phyloP scores from a whole-genome alignment of 441 rosid genomes.

The Bocquillonia castaneifolia region DNA sequence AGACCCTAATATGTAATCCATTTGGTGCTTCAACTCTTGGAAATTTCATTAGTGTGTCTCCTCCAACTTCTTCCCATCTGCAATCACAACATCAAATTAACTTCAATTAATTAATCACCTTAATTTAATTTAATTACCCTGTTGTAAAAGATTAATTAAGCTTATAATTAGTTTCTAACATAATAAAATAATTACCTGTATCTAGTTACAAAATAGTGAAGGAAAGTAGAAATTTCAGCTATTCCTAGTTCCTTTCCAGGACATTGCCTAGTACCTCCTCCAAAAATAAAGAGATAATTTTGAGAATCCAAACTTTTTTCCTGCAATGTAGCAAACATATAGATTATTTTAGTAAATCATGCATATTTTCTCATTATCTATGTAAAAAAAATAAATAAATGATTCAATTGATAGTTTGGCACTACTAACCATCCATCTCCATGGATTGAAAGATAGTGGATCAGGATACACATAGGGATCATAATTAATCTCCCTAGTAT shows the following conservation, averaged over 20 bases:
- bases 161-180: neutral
- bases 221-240: constrained; percentile 73
- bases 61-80: constrained; percentile 95
- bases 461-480: constrained; percentile 62
- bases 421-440: constrained; percentile 90
- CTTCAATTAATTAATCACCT: neutral
- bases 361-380: neutral
- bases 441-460: constrained; percentile 72
- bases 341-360: neutral
- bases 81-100: constrained; percentile 21
- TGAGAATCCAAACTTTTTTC: constrained; percentile 59
- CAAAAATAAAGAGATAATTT: constrained; percentile 54
- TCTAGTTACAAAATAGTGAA: constrained; percentile 70
- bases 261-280: constrained; percentile 78
- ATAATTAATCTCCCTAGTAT: constrained; percentile 81
- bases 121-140: neutral
- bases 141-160: too few relatives aligned
- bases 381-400: neutral
- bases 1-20: constrained; percentile 64
- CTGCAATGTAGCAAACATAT: constrained; percentile 27
- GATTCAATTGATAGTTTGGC: neutral
- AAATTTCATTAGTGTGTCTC: constrained; percentile 61
- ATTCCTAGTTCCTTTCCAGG: constrained; percentile 90
- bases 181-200: constrained; percentile 44
- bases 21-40: constrained; percentile 95